These are phyloP conservation scores for Lonicera japonica DNA, from an alignment of 129 eudicot genomes.

Conservation along the genomic window DNA sequence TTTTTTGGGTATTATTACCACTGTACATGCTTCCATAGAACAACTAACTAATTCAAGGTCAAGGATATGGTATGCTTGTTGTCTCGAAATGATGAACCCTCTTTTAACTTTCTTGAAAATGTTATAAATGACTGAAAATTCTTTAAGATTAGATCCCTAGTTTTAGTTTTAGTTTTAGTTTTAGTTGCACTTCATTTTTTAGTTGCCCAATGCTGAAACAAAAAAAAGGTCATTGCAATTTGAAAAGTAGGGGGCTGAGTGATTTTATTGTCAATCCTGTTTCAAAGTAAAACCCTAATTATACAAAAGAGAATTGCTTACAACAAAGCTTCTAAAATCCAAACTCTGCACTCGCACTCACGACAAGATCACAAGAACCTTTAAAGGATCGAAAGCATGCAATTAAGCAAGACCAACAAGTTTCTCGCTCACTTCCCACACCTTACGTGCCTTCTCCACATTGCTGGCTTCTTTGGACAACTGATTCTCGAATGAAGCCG, in stretches of 20 bases:
- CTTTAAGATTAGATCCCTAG: no score
- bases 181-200: no score
- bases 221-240: not conserved
- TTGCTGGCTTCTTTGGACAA: conserved; percentile 85
- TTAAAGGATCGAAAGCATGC: conserved; percentile 1
- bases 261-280: not conserved
- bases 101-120: no score
- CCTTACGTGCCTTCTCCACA: conserved; percentile 61
- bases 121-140: no score
- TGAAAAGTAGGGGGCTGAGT: not conserved
- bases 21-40: no score
- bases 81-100: no score
- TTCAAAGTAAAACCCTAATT: not conserved
- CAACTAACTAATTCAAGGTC: no score
- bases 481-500: conserved; percentile 90
- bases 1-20: no score
- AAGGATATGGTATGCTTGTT: no score
- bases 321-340: conserved; percentile 1
- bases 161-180: no score
- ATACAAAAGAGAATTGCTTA: conserved; percentile 1
- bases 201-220: no score
- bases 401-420: conserved; percentile 70
- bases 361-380: no score
- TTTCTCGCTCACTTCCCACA: conserved; percentile 89
- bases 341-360: not conserved